Base-by-base conservation (phyloP, 2,329 filamentous ascomycete genomes). In the Sarocladium strictum region DNA sequence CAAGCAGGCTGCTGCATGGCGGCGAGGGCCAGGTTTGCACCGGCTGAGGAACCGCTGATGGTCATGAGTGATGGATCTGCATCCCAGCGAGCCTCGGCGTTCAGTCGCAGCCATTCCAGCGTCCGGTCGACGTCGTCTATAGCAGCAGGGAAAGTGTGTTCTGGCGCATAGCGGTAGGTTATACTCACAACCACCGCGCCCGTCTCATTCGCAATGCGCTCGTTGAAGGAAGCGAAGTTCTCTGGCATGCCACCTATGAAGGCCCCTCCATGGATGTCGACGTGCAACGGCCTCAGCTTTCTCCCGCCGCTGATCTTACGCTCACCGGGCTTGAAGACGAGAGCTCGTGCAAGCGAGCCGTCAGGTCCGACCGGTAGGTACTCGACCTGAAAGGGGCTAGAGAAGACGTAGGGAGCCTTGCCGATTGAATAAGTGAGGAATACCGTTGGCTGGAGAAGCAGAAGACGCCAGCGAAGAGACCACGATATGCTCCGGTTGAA, bases 161-260 rank as follows among this genome's bases (percentile, higher is more conserved):
- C 77, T 0, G 78, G 78, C 7, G 76, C 77, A 29, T 78, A 69
- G 1, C 78, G 68, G 58, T 81, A 80, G 17, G 77, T 75, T 3
- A 79, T 69, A 55, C 75, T 76, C 7, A 80, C 66, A 15, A 74
- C 73, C 0, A 77, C 68, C 2, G 73, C 73, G 1, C 71, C 74
- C 0, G 73, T 76, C 35, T 67, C 59, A 15, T 63, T 57, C 1
- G 69, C 69, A 1, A 76, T 56, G 4, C 61, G 56, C 1, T 63
- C 55, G 55, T 70, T 69, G 53, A 72, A 72, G 0, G 58, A 53
- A 1, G 66, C 67, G 23, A 68, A 62, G 5, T 66, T 62, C 49
- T 77, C 75, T 1, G 74, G 66, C 2, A 75, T 56, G 19, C 71
- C 75, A 23, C 71, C 72, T 12, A 77, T 60, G 60, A 75, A 76